A percentile compares a stretch with the other conserved stretches of the same genome.
phyloP scores from a whole-genome alignment of 306 rosid genomes.

The barrel medic (Medicago truncatula) region DNA sequence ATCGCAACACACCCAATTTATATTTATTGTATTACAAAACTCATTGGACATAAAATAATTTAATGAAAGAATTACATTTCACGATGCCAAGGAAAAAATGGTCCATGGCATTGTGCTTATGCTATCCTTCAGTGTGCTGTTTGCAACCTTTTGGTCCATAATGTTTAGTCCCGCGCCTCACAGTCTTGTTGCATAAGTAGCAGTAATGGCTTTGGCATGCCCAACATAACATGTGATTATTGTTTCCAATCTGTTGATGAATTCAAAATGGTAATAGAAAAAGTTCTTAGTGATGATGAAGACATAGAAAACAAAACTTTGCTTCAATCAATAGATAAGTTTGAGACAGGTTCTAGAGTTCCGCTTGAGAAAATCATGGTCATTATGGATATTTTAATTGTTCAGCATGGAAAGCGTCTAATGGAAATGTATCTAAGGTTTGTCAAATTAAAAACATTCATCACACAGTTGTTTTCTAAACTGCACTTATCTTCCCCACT shows the following conservation, averaged over 20 bases:
- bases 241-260: slow-evolving; percentile 73
- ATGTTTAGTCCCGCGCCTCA: slow-evolving; percentile 77
- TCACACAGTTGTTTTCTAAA: too few relatives aligned
- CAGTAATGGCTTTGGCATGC: slow-evolving; percentile 86
- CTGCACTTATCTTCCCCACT: too few relatives aligned
- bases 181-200: slow-evolving; percentile 70
- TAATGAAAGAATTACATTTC: not conserved
- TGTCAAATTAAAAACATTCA: too few relatives aligned
- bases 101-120: not conserved
- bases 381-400: too few relatives aligned
- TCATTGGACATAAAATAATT: slow-evolving; percentile 17
- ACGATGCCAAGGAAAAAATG: not conserved
- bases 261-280: slow-evolving; percentile 33
- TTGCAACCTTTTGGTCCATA: slow-evolving; percentile 88
- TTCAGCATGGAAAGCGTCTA: too few relatives aligned
- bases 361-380: not conserved
- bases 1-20: not conserved
- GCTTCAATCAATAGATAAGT: slow-evolving; percentile 6
- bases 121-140: slow-evolving; percentile 72
- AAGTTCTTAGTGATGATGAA: slow-evolving; percentile 31
- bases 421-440: too few relatives aligned
- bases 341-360: not conserved
- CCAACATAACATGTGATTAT: slow-evolving; percentile 89
- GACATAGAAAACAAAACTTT: slow-evolving; percentile 17
- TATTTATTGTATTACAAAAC: slow-evolving; percentile 23